Base-by-base conservation (phyloP, 2,329 filamentous ascomycete species). In the Lojkania enalia region DNA sequence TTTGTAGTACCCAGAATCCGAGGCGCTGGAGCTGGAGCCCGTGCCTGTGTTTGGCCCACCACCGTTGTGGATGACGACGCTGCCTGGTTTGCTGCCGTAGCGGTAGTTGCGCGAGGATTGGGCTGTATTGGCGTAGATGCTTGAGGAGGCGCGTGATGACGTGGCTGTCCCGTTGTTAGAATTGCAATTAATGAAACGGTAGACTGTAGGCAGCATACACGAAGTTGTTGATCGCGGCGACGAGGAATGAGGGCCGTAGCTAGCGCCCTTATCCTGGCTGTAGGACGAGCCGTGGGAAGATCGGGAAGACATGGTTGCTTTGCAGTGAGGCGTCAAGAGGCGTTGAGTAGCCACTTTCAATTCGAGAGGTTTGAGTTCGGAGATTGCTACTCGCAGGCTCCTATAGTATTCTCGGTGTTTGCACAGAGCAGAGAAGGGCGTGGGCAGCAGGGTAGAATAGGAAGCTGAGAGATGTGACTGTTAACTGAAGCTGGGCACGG, bases 1-100 rank as follows among this genome's bases (percentile, higher is more conserved):
- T 3, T 60, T 54, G 42, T 67, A 63, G 46, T 66, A 66, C 0
- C 62, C 59, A 2, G 57, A 54, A 39, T 65, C 61, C 0, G 54
- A 54, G 14, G 60, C 61, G 21, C 54, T 59, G 2, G 57, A 58
- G 46, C 56, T 62, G 4, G 59, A 61, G 29, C 63, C 63, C 2
- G 62, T 56, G 49, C 64, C 62, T 20, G 60, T 54, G 3, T 51
- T 50, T 42, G 55, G 43, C 20, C 64, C 64, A 11, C 64, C 64
- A 1, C 58, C 60, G 27, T 63, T 65, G 54, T 62, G 55, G 21
- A 67, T 49, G 16, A 63, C 49, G 3, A 42, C 38, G 5, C 15
- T 4, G 48, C 51, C 4, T 2, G 62, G 63, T 33, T 67, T 66
- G 53, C 52, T 60, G 16, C 53, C 51, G 48, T 63, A 66, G 19